Base-by-base conservation (phyloP, 305 asterid genomes). In the Stenogyne calaminthoides region DNA sequence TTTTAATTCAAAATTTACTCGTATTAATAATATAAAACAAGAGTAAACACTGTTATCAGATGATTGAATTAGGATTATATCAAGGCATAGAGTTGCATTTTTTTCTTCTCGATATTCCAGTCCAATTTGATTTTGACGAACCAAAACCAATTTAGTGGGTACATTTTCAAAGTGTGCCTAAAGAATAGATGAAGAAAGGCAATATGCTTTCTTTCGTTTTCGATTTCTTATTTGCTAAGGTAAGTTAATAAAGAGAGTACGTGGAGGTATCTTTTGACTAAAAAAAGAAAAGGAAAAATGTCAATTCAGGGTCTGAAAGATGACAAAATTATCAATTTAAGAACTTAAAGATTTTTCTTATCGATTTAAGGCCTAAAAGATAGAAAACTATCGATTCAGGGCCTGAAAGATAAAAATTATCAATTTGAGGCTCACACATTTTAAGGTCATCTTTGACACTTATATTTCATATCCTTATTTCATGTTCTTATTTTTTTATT, bases 201-300 rank as follows among this genome's bases (percentile, higher is more conserved):
- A 58, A 69, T 68, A 76, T 77, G 75, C 80, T 64, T 77, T 78
- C 47, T 29, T 51, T 57, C 64, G 56, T 75, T 77, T 65, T 29
- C 79, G 80, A 77, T 86, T 84, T 84, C 91, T 88, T 85, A 80
- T 82, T 79, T 82, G 88, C 86, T 82, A 86, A 84, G 87, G 80
- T 70, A 78, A 69, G 70, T 60, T 16, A 58, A 39, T 44, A 72
- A 20, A 58, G 5, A 44, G 47, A 20, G 10, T 49, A 58, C 7
- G 72, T 75, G 67, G 67, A 77, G 37, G 74, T 71, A 76, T 78
- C 81, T 84, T 81, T 81, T 72, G 68, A 73, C 77, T 71, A 46
- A 7, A 40, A 42, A n/a, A n/a, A n/a, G n/a, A n/a, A n/a, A n/a
- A n/a, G n/a, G n/a, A n/a, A n/a, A n/a, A n/a, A n/a, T n/a, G n/a